Evolutionary conservation across 2,329 filamentous ascomycete species (phyloP), one percentile per base, ranked within the genome.

Genomic region (Alternaria arbusti): DNA sequence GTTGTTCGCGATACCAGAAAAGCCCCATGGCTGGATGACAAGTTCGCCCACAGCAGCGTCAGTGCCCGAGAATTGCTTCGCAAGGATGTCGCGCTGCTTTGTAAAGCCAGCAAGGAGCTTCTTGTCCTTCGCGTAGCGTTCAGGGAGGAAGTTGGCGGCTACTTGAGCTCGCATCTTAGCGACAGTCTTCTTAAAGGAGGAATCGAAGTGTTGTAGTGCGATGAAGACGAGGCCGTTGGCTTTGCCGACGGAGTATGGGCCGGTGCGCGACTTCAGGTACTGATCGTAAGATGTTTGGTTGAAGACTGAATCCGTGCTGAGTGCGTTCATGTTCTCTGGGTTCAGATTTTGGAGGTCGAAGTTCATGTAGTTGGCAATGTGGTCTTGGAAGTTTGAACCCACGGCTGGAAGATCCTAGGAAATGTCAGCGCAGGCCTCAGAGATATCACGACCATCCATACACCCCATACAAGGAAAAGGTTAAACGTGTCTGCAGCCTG

Each of bases 41-140:
- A 69, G 67, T 52, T 75, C 72, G n/a, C 72, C 69, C n/a, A 74
- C 67, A 2, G 70, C 65, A 6, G 72, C 67, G 44, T 70, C 57
- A 10, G 30, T 45, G 6, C 54, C 22, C 4, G 28, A 45, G 46
- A 57, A 64, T 11, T 64, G 51, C 4, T 36, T 22, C 3, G 25
- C 23, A 7, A 66, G 54, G 25, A 69, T 66, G 11, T 57, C 47
- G 22, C 65, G 55, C 50, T 69, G 67, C 32, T 43, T 52, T 4
- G 6, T 44, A 26, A 60, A 63, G 4, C 67, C 22, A 5, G 55
- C 54, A 26, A 58, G 59, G 1, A 61, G 54, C 17, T 40, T 28
- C 44, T 26, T 45, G 50, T 57, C 43, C 15, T 59, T 59, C 7
- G 62, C 50, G 30, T 71, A 70, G 4, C 60, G 57, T 13, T 15